These are phyloP conservation scores for Emericellopsis cladophorae DNA, from an alignment of 2,329 filamentous ascomycete species.

Conservation along the genomic window DNA sequence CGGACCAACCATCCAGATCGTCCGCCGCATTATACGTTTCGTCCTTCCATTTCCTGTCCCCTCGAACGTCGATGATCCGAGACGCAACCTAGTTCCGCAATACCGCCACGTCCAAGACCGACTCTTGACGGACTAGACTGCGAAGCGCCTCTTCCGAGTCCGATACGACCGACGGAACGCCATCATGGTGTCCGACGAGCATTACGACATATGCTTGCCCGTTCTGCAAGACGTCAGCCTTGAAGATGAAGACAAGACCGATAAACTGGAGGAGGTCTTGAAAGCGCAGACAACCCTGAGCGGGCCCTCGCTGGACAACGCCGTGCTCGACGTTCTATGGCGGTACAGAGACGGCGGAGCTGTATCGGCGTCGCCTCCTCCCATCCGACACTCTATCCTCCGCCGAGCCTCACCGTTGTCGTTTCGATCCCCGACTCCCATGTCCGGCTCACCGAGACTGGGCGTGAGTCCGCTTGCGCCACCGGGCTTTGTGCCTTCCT, in stretches of 20 bases:
- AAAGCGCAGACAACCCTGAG: slow-evolving; percentile 64
- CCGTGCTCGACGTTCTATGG: slow-evolving; percentile 84
- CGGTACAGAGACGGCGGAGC: slow-evolving; percentile 59
- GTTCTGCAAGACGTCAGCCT: slow-evolving; percentile 71
- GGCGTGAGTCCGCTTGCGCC: slow-evolving; percentile 74
- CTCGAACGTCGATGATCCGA: too few species aligned
- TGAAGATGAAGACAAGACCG: slow-evolving; percentile 92
- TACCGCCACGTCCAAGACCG: too few species aligned
- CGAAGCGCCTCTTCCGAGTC: neutral
- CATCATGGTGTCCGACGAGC: slow-evolving; percentile 81
- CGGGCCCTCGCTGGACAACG: slow-evolving; percentile 74
- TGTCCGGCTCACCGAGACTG: slow-evolving; percentile 71
- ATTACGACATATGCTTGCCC: slow-evolving; percentile 83
- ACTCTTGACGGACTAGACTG: too few species aligned
- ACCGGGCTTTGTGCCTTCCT: slow-evolving; percentile 69
- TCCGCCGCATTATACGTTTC: too few species aligned
- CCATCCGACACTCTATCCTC: slow-evolving; percentile 78
- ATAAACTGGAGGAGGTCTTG: slow-evolving; percentile 77
- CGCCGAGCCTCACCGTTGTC: slow-evolving; percentile 85
- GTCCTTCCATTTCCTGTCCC: too few species aligned
- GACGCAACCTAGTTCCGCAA: too few species aligned
- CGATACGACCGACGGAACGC: slow-evolving; percentile 6
- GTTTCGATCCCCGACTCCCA: slow-evolving; percentile 77
- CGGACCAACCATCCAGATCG: too few species aligned
- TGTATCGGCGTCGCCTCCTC: slow-evolving; percentile 61